Base-by-base conservation (phyloP, 441 rosid species). In the Populus hybrid region DNA sequence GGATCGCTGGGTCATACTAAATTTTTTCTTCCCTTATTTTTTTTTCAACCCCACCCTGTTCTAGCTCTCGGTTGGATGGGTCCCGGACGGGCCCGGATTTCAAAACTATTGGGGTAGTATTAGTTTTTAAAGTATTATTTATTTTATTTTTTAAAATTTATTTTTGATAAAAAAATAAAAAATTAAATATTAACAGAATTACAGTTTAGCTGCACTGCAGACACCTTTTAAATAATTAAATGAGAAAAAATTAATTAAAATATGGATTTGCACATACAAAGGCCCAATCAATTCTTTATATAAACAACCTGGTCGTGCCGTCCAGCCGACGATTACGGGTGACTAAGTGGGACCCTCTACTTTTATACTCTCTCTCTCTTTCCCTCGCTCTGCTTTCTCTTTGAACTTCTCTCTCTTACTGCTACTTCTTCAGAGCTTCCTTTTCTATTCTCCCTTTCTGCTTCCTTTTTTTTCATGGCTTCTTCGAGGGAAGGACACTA, bases 401-500 rank as follows among this genome's bases (percentile, higher is more conserved):
- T 28, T 20, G 23, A 2, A 8, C 57, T 26, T 35, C 4, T 64
- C 73, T 67, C 26, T 74, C 77, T 79, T 75, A 10, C 21, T 24
- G 7, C 24, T 16, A 32, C 50, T 3, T 18, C 61, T 18, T 54
- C 61, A 30, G 4, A 30, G 36, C 34, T 10, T 24, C 70, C 20
- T 24, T 28, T 18, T 30, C 11, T 14, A 9, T 5, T 14, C 14
- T 59, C 66, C 34, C 10, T 35, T 65, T 36, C 64, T 54, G 10
- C 11, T 21, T 57, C 21, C 69, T 54, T 11, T 4, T 18, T 18
- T 65, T 54, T 18, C 10, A 77, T 76, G 80, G 76, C 76, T 23
- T 61, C 78, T 75, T 63, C 97, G 14, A 83, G 88, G 10, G 96
- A 91, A 74, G 97, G 90, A 28, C 99, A 93, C 85, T 93, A 92